phyloP scores from a whole-genome alignment of 2,329 filamentous ascomycete species.

The Rutstroemia sp. region DNA sequence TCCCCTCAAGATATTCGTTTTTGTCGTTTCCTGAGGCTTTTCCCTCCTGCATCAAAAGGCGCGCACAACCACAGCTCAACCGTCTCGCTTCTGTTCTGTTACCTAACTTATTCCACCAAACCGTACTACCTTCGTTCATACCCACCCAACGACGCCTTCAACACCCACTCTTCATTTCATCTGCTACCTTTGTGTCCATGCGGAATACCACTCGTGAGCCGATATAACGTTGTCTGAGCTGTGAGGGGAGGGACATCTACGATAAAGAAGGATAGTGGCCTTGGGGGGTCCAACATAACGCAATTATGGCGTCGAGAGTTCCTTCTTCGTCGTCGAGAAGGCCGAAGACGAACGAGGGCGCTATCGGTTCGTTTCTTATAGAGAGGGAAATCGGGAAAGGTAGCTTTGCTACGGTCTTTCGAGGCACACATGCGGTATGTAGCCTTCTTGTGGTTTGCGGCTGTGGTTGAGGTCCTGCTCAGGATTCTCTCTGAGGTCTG shows the following conservation, averaged over 20 bases:
- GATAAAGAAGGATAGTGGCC: slow-evolving; percentile 1
- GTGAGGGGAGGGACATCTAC: slow-evolving; percentile 15
- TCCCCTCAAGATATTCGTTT: neutral
- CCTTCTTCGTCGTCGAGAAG: slow-evolving; percentile 33
- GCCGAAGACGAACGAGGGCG: slow-evolving; percentile 33
- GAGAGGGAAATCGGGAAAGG: slow-evolving; percentile 91
- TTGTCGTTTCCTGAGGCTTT: neutral
- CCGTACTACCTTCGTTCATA: slow-evolving; percentile 5
- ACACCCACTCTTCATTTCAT: slow-evolving; percentile 5
- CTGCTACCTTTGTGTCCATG: slow-evolving; percentile 27
- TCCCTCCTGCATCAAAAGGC: neutral
- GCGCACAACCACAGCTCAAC: slow-evolving; percentile 1
- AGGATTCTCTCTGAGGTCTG: neutral
- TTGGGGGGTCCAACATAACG: slow-evolving; percentile 12
- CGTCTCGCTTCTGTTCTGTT: neutral
- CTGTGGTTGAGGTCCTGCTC: too few relatives aligned
- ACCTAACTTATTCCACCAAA: slow-evolving; percentile 1
- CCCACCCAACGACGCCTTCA: slow-evolving; percentile 2
- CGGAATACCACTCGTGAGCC: slow-evolving; percentile 29
- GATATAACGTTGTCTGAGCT: slow-evolving; percentile 30
- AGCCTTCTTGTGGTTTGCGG: neutral
- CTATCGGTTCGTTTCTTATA: slow-evolving; percentile 69
- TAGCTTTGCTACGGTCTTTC: slow-evolving; percentile 94
- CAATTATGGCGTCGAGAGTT: slow-evolving; percentile 35
- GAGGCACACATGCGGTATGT: slow-evolving; percentile 75